Evolutionary conservation across 768 basidiomycete species (phyloP), one percentile per base, ranked within the genome.

Genomic region (Butyriboletus loyo): DNA sequence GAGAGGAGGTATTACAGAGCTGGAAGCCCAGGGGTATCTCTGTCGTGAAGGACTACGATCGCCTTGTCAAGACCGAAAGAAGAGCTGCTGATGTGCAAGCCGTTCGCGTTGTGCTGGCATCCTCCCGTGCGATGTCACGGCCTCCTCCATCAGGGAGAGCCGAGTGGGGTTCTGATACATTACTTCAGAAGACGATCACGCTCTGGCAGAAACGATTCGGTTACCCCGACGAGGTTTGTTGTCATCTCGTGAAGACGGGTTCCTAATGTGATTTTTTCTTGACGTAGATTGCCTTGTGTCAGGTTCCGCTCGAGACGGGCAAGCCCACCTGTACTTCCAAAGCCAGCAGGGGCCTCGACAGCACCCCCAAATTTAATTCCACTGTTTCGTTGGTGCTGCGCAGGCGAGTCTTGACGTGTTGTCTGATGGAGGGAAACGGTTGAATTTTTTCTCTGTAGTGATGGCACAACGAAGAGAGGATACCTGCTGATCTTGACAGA

Each of bases 11-110:
- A 4, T 77, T 98, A 27, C 84, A 80, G 7, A 69, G 77, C 19
- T 98, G 96, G 95, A 88, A 84, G 59, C 85, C 95, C 39, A 81
- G 95, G 40, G 92, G 95, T 9, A 79, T 98, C 25, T 86, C 87
- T 1, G 85, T 93, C 10, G 87, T 99, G 25, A 86, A 96, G 58
- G 96, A 98, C 64, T 89, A 91, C 64, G 75, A 76, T 43, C 79
- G 85, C 52, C 72, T 92, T n/a, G 76, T 86, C 14, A 78, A 76
- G 38, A 87, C 83, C 44, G 89, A 92, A 66, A 75, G 77, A 34
- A 78, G 84, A 35, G 82, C 89, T 11, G 92, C 92, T 2, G 93
- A 98, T 65, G 93, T 98, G 1, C 93, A 92, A 64, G 91, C 90
- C 4, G 82, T 93, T 41, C 82, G 90, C 34, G 86, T 87, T 14